Evolutionary conservation across 768 basidiomycete species (phyloP), one percentile per base, ranked within the genome.

Genomic region (Boletus coccyginus): DNA sequence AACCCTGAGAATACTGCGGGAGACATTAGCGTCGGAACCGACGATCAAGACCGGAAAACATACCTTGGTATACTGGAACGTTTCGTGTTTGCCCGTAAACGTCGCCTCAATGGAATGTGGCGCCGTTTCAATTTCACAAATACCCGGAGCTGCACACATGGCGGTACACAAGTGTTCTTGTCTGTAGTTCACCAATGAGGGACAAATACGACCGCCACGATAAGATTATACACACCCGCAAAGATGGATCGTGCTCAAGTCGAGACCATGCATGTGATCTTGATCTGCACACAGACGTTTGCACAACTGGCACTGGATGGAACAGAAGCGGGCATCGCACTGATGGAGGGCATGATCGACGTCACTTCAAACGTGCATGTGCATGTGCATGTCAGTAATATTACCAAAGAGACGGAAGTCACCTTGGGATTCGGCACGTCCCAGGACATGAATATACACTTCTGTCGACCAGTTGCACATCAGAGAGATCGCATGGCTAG

Each of bases 21-120:
- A 27, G 24, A 14, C 0, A 27, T 53, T 12, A 49, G 33, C 0
- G 1, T 35, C 29, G 27, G 38, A 45, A 16, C 9, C 1, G 2
- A 19, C 7, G 2, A 10, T 8, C 8, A 17, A 17, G n/a, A 48
- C 9, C 11, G 2, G 19, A 27, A 31, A 39, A 52, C 63, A 29
- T 49, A 82, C 85, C 75, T 86, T 86, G 0, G 86, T 87, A 50
- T 83, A 87, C 62, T 82, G 78, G 61, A 85, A 87, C 1, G 78
- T 83, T 56, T 84, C 81, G 47, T 85, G 80, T 55, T 67, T 73
- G 0, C 85, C 86, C 0, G 77, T 79, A 59, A 86, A 87, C 0
- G 82, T 85, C 7, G 83, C 81, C 61, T 85, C 80, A 33, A 87
- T 77, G 0, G 83, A 80, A 50, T 81, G 78, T 0, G 85, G 85